phyloP scores from a whole-genome alignment of 2,329 filamentous ascomycete genomes.

The Fusarium sp. region DNA sequence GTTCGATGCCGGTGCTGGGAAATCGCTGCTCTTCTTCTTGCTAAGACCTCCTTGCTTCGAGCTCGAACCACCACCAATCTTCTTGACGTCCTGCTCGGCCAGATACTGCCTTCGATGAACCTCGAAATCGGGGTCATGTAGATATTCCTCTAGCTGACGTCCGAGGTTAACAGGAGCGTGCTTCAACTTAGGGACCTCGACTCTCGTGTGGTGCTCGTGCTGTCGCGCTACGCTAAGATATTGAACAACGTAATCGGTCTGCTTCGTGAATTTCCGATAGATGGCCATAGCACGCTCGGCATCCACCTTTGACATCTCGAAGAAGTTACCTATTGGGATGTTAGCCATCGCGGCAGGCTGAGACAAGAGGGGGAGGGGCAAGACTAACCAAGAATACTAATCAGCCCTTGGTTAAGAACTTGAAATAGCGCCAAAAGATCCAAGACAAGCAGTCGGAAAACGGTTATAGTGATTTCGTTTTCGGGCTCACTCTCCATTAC shows the following conservation, averaged over 20 bases:
- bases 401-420: constrained; percentile 95
- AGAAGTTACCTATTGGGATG: constrained; percentile 80
- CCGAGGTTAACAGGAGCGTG: constrained; percentile 94
- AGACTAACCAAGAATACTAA: constrained; percentile 87
- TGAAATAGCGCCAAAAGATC: constrained; percentile 92
- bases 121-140: constrained; percentile 95
- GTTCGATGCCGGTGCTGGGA: constrained; percentile 55
- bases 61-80: constrained; percentile 55
- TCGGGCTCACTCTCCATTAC: constrained; percentile 88
- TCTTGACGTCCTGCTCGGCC: constrained; percentile 82
- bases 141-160: constrained; percentile 90
- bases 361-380: constrained; percentile 23
- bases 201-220: constrained; percentile 89
- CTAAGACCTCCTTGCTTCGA: constrained; percentile 48
- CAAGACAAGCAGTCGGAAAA: constrained; percentile 89
- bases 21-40: constrained; percentile 52
- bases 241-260: constrained; percentile 92
- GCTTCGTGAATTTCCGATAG: constrained; percentile 90
- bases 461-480: constrained; percentile 95
- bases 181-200: constrained; percentile 96
- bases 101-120: constrained; percentile 91
- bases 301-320: constrained; percentile 96
- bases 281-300: constrained; percentile 91
- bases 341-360: constrained; percentile 18
- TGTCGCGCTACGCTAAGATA: constrained; percentile 88